These are phyloP conservation scores for Dictyostelium citrinum DNA, from an alignment of 78 protist species.

Conservation along the genomic window DNA sequence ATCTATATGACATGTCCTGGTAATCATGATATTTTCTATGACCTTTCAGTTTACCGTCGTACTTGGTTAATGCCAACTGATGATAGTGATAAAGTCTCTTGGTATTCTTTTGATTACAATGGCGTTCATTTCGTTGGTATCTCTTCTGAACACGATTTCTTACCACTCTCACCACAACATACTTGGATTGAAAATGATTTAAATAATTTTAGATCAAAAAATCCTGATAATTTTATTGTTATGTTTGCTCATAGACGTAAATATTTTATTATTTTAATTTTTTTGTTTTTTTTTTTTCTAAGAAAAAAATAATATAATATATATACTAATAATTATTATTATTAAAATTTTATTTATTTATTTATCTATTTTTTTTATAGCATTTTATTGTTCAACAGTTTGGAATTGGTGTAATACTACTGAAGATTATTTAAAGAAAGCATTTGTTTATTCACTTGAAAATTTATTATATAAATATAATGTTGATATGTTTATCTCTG, in stretches of 20 bases:
- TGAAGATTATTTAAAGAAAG: background rate
- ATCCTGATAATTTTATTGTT: slow-evolving; percentile 35
- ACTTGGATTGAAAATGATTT: slow-evolving; percentile 31
- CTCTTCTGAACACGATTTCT: slow-evolving; percentile 27
- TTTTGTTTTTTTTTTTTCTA: no score
- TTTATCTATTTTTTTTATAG: background rate
- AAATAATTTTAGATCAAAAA: background rate
- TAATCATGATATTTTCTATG: slow-evolving; percentile 56
- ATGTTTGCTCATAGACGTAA: slow-evolving; percentile 36
- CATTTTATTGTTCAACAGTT: slow-evolving; percentile 25
- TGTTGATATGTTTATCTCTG: slow-evolving; percentile 28
- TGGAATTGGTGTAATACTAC: slow-evolving; percentile 38
- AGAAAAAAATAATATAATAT: no score
- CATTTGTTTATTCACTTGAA: slow-evolving; percentile 7
- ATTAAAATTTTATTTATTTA: background rate
- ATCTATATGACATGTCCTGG: slow-evolving; percentile 48
- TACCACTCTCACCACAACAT: background rate
- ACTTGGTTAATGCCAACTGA: slow-evolving; percentile 21
- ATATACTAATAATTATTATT: no score
- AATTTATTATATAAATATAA: slow-evolving; percentile 33
- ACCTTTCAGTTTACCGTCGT: background rate
- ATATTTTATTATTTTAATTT: no score
- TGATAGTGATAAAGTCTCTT: background rate
- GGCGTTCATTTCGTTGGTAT: slow-evolving; percentile 70
- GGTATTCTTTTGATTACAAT: slow-evolving; percentile 44